A percentile compares a stretch with the other conserved stretches of the same genome.
phyloP scores from a whole-genome alignment of 192 early-diverging fungal species.

The Coemansia sp. region DNA sequence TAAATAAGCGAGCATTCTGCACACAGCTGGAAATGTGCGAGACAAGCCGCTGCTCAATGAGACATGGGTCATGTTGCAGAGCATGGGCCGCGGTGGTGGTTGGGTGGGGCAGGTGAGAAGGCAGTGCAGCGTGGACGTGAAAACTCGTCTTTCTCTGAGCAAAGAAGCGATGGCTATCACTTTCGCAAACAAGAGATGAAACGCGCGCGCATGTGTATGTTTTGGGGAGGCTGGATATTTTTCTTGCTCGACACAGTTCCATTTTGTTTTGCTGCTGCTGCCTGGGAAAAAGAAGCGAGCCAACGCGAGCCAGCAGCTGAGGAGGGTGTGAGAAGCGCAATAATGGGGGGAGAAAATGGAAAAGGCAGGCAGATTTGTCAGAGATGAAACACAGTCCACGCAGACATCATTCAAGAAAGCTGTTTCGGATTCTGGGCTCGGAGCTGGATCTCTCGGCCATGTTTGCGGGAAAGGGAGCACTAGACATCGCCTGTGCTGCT shows the following conservation, averaged over 20 bases:
- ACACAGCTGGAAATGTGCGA: background rate
- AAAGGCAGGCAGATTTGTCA: background rate
- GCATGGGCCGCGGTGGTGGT: background rate
- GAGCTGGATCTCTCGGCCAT: no score
- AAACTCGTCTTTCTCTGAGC: background rate
- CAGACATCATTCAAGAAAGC: background rate
- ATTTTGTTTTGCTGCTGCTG: background rate
- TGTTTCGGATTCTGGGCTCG: background rate
- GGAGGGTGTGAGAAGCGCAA: background rate
- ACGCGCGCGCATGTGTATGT: no score
- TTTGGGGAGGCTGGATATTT: background rate
- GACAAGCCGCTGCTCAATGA: background rate
- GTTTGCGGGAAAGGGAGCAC: no score
- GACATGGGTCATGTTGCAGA: constrained; percentile 2
- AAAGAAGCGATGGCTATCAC: background rate
- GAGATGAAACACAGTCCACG: background rate
- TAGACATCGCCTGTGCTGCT: background rate
- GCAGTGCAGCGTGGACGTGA: background rate
- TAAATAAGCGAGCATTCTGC: background rate
- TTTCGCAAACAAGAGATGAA: no score
- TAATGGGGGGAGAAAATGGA: background rate
- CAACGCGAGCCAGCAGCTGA: background rate
- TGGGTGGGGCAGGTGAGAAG: background rate
- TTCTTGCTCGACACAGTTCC: background rate
- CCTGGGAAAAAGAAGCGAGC: background rate